Evolutionary conservation across 768 basidiomycete species (phyloP), one percentile per base, ranked within the genome.

Genomic region (Phanerochaete sordida): DNA sequence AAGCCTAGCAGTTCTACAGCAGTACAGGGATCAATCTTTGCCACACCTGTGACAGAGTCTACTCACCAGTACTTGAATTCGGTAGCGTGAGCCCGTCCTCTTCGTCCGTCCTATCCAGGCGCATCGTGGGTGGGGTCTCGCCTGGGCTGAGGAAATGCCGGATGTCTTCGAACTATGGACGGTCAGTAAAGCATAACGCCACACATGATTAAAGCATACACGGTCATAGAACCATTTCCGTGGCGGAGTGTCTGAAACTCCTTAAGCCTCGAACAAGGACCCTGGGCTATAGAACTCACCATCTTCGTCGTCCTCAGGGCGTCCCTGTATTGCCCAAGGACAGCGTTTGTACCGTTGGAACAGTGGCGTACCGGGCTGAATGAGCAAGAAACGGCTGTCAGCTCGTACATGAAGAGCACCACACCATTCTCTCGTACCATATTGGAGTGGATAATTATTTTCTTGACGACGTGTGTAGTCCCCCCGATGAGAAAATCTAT

Each of bases 291-390:
- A 28, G 47, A 45, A 65, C 69, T 63, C 62, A 89, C 90, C 88
- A 69, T 92, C 90, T 76, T 92, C 89, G 58, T 91, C 90, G 58
- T 91, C 90, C 72, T 92, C 90, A 26, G 89, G 89, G 53, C 74
- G 76, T 3, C 87, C 88, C 70, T 91, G 87, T 37, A 97, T 81
- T 68, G 90, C 86, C 94, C 94, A 97, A 44, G 87, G 90, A 72
- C 94, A 96, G 35, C 93, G 87, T 68, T 94, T 92, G 70, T 95
- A 94, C 13, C 88, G 80, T 69, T 97, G 94, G 68, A 97, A 97
- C 24, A 93, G 74, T 3, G 93, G 87, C 1, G 93, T 87, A 6
- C 94, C 94, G 30, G 91, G 90, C 94, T 96, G 56, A 27, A 30
- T n/a, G n/a, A n/a, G n/a, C n/a, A n/a, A n/a, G n/a, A n/a, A n/a